Conservation (phyloP, 192 early-diverging fungal species). For the Physocladia obscura region DNA sequence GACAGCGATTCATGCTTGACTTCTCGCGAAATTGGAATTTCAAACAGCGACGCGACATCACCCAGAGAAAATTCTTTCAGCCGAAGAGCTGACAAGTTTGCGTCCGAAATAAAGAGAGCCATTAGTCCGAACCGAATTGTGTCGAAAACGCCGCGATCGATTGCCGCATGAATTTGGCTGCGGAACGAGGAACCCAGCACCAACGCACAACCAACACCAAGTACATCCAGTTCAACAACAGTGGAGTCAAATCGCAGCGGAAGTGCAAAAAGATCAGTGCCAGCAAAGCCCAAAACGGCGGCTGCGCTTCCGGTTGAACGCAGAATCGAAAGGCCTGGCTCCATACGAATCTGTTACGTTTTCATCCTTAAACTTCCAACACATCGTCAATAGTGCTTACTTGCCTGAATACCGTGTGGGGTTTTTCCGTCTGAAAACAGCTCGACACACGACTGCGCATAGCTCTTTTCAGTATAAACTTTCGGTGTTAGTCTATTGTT, state of each 20-base stretch:
- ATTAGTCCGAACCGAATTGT: constrained; percentile 52
- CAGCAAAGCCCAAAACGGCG: no score
- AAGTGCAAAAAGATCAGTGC: constrained; percentile 38
- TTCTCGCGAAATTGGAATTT: constrained; percentile 71
- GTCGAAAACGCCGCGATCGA: constrained; percentile 71
- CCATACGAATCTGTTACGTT: no score
- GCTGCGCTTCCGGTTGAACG: no score
- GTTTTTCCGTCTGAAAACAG: no score
- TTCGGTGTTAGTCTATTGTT: no score
- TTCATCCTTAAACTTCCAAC: no score
- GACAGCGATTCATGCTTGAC: constrained; percentile 53
- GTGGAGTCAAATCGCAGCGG: constrained; percentile 75
- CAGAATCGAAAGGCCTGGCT: no score
- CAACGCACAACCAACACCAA: constrained; percentile 72
- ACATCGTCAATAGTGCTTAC: no score
- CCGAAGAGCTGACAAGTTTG: neutral
- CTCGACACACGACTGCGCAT: no score
- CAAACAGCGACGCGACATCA: constrained; percentile 64
- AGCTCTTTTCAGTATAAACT: no score
- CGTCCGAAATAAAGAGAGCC: neutral
- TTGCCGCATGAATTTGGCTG: constrained; percentile 59
- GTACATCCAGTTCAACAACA: constrained; percentile 75
- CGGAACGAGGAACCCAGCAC: constrained; percentile 79
- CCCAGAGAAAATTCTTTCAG: constrained; percentile 60
- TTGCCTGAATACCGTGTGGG: no score